Evolutionary conservation across 768 basidiomycete species (phyloP).

Genomic region (Rhodocollybia butyracea): DNA sequence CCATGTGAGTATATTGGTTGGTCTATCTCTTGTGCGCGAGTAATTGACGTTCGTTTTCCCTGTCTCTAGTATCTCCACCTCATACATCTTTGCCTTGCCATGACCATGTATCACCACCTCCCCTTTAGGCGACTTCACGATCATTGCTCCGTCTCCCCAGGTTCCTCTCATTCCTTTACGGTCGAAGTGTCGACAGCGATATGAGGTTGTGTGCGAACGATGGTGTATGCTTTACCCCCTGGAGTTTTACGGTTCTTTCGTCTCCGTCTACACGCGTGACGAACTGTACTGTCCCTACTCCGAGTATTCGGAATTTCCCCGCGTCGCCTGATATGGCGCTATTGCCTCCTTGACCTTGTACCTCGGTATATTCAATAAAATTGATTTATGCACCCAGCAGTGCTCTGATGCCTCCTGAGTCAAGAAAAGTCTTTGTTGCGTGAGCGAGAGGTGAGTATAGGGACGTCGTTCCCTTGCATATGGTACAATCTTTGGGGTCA

Average conservation of each 20-base stretch:
- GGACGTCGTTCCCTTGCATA: too few relatives aligned
- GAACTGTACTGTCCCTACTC: not conserved
- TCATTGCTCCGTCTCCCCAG: not conserved
- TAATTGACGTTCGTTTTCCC: not conserved
- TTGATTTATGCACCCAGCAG: too few relatives aligned
- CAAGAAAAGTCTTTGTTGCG: not conserved
- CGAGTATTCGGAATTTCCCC: not conserved
- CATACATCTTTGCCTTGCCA: not conserved
- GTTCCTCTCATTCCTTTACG: not conserved
- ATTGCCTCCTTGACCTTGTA: not conserved
- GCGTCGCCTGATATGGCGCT: not conserved
- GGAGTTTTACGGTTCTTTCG: not conserved
- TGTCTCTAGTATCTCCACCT: not conserved
- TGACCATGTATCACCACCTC: not conserved
- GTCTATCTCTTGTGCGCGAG: not conserved
- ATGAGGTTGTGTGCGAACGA: not conserved
- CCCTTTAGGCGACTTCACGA: not conserved
- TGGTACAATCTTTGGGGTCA: too few relatives aligned
- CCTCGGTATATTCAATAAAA: not conserved
- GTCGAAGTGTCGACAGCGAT: not conserved
- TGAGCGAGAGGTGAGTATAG: too few relatives aligned
- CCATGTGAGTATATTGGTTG: not conserved
- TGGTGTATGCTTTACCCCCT: not conserved
- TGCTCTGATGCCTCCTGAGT: too few relatives aligned
- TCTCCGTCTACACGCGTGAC: not conserved